Evolutionary conservation across 495 filamentous ascomycete species (phyloP), one percentile per base, ranked within the genome.

Genomic region (Neurospora sp.): DNA sequence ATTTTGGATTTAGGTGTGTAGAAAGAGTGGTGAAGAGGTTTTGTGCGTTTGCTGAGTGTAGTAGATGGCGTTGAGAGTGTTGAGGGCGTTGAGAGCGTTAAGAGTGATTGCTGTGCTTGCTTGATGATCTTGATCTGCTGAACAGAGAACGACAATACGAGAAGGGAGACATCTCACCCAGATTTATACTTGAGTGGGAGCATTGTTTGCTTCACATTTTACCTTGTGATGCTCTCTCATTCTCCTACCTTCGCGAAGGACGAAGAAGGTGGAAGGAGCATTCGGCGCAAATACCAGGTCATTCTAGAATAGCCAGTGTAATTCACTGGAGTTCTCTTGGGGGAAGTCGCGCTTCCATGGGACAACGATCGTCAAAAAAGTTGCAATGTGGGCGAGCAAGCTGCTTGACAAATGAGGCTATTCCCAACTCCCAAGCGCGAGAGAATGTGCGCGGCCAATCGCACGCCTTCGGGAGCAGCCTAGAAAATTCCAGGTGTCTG

Each of bases 1-100:
- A 94, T 93, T 76, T 81, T 88, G 81, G 46, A 40, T 18, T 70
- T 16, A 14, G 6, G 41, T 41, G 16, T 37, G 42, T 27, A 27
- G 20, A 54, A 54, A 23, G 44, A 69, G 42, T 27, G 14, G 54
- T 59, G 48, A 59, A 69, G 44, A 23, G 16, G 42, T 71, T 66
- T 75, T 44, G 46, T 69, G 66, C 69, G 41, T 44, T 48, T 78
- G 71, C 39, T 70, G 46, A 71, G 72, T 27, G 27, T 71, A 40
- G 38, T 40, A 71, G 75, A 46, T 31, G 54, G 48, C 69, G 69
- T 76, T 77, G 74, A 44, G 39, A 70, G 59, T 74, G 70, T 79
- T 78, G 73, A 76, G 79, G 78, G 70, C 2, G 70, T 71, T 41
- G 39, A 40, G 54, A 31, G 31, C 18, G 23, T 59, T 71, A 1